phyloP scores from a whole-genome alignment of 805 yeast genomes.

The Hanseniaspora meyeri region DNA sequence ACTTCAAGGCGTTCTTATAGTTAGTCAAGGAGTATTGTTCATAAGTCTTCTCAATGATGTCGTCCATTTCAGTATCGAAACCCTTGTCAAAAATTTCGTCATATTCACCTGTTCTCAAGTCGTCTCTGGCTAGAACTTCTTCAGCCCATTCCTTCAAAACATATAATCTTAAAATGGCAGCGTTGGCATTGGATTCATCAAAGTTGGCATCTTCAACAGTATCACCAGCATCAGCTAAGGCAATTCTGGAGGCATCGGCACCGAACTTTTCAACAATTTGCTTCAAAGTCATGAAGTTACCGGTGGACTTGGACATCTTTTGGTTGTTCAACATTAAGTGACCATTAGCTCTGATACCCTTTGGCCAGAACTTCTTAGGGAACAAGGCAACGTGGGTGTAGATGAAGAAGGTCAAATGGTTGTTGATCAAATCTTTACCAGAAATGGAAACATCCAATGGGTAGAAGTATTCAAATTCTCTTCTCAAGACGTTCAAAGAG shows the following conservation, averaged over 20 bases:
- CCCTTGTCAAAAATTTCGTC: conserved; percentile 71
- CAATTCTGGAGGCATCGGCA: conserved; percentile 95
- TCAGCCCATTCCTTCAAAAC: conserved; percentile 94
- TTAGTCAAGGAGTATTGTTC: conserved; percentile 58
- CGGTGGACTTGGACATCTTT: conserved; percentile 96
- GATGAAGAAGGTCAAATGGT: conserved; percentile 90
- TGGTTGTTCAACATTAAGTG: conserved; percentile 90
- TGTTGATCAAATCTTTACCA: conserved; percentile 94
- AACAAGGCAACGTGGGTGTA: conserved; percentile 87
- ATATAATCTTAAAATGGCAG: conserved; percentile 86
- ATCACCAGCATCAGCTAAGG: conserved; percentile 97
- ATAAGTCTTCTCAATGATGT: conserved; percentile 60
- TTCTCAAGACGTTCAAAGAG: conserved; percentile 60
- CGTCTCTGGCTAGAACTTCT: conserved; percentile 41
- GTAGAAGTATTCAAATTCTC: conserved; percentile 93
- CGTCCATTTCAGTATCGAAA: conserved; percentile 87
- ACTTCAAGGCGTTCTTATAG: conserved; percentile 80
- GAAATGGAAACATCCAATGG: conserved; percentile 87
- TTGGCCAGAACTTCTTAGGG: conserved; percentile 87
- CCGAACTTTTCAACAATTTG: conserved; percentile 82
- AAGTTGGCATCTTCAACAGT: conserved; percentile 94
- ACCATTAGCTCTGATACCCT: conserved; percentile 87
- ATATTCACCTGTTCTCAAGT: conserved; percentile 40
- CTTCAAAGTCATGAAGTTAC: conserved; percentile 85
- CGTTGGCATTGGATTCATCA: conserved; percentile 92